Evolutionary conservation across 2,329 filamentous ascomycete genomes (phyloP).

Genomic region (Cordyceps farinosa): DNA sequence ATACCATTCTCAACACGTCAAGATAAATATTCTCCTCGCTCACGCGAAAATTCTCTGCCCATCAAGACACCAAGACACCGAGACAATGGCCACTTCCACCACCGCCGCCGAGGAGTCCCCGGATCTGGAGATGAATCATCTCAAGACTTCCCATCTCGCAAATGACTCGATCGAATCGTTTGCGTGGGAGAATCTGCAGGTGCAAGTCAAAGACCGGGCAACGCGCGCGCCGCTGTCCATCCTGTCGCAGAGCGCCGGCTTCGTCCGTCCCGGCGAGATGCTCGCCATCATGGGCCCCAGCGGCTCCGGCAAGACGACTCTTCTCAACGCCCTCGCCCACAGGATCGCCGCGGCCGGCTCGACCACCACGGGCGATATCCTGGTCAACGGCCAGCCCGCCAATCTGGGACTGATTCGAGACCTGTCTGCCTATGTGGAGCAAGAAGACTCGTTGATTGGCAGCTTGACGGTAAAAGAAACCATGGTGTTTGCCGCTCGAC

Average conservation of each 20-base stretch:
- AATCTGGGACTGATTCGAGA: slow-evolving; percentile 56
- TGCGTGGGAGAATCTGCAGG: slow-evolving; percentile 61
- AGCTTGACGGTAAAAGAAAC: slow-evolving; percentile 79
- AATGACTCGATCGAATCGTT: slow-evolving; percentile 63
- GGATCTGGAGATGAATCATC: slow-evolving; percentile 18
- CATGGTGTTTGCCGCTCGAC: slow-evolving; percentile 69
- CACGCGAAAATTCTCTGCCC: not conserved
- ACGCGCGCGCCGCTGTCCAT: slow-evolving; percentile 19
- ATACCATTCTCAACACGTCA: not conserved
- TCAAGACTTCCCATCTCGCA: slow-evolving; percentile 43
- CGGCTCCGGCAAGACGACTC: slow-evolving; percentile 74
- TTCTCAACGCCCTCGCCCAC: slow-evolving; percentile 74
- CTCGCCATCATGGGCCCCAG: slow-evolving; percentile 78
- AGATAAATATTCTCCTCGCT: not conserved
- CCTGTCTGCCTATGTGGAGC: slow-evolving; percentile 77
- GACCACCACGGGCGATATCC: slow-evolving; percentile 48
- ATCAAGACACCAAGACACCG: not conserved
- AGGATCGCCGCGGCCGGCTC: slow-evolving; percentile 43
- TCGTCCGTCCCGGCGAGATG: slow-evolving; percentile 54
- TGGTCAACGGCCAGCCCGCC: slow-evolving; percentile 58
- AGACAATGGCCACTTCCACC: not conserved
- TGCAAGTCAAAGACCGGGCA: slow-evolving; percentile 65
- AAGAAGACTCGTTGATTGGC: slow-evolving; percentile 81
- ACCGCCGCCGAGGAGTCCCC: not conserved
- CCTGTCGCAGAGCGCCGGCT: slow-evolving; percentile 19